These are phyloP conservation scores for Talaromyces sp. DNA, from an alignment of 2,329 filamentous ascomycete genomes.

Conservation along the genomic window DNA sequence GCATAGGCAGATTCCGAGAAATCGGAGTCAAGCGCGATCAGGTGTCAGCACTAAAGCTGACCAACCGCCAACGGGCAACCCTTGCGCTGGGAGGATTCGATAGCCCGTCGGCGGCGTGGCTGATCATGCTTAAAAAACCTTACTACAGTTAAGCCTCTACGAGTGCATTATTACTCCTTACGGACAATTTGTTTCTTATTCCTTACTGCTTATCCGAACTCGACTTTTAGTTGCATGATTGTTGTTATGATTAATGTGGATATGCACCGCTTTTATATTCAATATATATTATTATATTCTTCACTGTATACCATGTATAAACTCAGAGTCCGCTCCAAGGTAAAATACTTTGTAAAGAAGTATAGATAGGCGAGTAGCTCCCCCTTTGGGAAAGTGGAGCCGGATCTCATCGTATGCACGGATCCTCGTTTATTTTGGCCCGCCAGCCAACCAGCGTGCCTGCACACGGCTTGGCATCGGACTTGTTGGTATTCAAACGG, in stretches of 20 bases:
- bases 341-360: too few species aligned
- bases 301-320: too few species aligned
- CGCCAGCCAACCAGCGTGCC: neutral
- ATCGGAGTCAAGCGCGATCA: neutral
- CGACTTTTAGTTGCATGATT: neutral
- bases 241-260: neutral
- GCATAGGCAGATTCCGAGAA: neutral
- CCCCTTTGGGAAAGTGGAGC: neutral
- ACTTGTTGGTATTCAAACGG: neutral
- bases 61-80: neutral
- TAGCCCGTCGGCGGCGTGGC: neutral
- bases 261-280: too few species aligned
- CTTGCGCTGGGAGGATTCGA: neutral
- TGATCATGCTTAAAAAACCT: conserved; percentile 2
- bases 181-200: too few species aligned
- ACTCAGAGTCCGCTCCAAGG: too few species aligned
- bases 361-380: neutral
- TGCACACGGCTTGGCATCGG: neutral
- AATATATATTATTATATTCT: too few species aligned
- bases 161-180: neutral
- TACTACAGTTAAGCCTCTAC: neutral
- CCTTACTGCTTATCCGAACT: too few species aligned
- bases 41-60: neutral
- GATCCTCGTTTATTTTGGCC: neutral
- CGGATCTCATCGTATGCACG: neutral